Evolutionary conservation across 768 basidiomycete species (phyloP).

Genomic region (Calocera viscosa): DNA sequence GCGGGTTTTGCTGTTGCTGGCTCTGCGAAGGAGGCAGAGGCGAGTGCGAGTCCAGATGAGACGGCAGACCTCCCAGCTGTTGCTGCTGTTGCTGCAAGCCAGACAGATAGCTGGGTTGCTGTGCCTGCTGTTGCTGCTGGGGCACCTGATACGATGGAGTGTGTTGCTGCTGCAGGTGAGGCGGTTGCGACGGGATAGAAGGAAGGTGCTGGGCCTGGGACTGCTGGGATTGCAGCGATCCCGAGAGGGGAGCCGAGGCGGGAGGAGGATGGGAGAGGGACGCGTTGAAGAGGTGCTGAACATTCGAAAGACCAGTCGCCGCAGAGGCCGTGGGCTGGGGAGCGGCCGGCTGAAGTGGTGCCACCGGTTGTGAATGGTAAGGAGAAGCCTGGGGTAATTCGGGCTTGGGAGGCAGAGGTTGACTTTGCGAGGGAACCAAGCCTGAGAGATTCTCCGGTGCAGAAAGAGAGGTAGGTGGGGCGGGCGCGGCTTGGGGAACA

Average conservation of each 20-base stretch:
- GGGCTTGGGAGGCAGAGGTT: conserved; percentile 3
- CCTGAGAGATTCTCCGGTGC: neutral
- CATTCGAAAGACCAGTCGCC: neutral
- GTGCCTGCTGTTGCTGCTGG: neutral
- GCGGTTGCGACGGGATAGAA: neutral
- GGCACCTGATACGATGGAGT: neutral
- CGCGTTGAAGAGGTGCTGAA: conserved; percentile 3
- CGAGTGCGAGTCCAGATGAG: neutral
- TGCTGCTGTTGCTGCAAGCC: conserved; percentile 2
- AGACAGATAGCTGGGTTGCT: conserved; percentile 1
- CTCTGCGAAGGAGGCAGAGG: neutral
- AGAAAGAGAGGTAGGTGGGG: too few species aligned
- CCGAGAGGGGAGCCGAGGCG: neutral
- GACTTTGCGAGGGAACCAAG: neutral
- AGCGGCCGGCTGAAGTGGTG: neutral
- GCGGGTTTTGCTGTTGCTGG: neutral
- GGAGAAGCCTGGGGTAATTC: neutral
- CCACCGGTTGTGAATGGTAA: neutral
- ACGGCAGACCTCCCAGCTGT: neutral
- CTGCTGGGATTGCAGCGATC: neutral
- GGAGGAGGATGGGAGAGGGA: neutral
- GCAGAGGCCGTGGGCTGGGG: neutral
- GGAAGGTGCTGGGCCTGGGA: neutral
- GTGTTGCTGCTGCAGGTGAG: neutral
- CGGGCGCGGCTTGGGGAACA: neutral